phyloP scores from a whole-genome alignment of 352 stramenopile species.

The Phytophthora pseudosyringae region DNA sequence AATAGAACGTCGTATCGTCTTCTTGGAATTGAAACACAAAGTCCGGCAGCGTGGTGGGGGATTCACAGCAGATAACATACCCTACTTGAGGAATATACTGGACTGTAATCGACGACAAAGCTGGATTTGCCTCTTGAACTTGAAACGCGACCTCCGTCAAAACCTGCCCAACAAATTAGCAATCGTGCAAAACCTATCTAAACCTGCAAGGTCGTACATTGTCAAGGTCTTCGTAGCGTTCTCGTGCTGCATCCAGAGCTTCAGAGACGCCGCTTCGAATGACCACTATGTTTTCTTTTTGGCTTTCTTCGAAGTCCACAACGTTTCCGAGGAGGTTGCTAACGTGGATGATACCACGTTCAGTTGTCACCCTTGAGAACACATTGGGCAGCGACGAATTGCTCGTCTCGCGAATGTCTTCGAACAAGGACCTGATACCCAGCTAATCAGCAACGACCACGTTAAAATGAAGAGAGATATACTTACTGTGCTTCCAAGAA shows the following conservation, averaged over 20 bases:
- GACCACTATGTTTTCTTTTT: conserved; percentile 60
- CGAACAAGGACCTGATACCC: conserved; percentile 34
- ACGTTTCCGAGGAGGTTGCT: conserved; percentile 86
- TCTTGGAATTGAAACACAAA: conserved; percentile 92
- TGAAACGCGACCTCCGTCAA: conserved; percentile 85
- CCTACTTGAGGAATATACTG: conserved; percentile 90
- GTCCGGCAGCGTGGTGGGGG: conserved; percentile 64
- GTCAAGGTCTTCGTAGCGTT: conserved; percentile 84
- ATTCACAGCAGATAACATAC: conserved; percentile 86
- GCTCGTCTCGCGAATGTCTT: conserved; percentile 19
- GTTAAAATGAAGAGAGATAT: conserved; percentile 1
- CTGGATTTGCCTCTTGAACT: conserved; percentile 77
- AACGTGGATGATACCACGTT: conserved; percentile 60
- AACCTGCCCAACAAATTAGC: conserved; percentile 48
- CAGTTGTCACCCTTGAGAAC: conserved; percentile 38
- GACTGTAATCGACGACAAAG: conserved; percentile 77
- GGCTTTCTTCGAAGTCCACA: conserved; percentile 84
- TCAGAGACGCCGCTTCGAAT: conserved; percentile 80
- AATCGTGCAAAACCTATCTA: not conserved
- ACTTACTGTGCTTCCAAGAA: conserved; percentile 71
- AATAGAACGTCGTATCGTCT: conserved; percentile 87
- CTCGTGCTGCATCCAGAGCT: conserved; percentile 66
- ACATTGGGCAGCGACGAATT: conserved; percentile 36
- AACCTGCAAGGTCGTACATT: conserved; percentile 48
- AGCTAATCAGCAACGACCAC: too few relatives aligned